Conservation (phyloP, 2,329 filamentous ascomycete genomes). For the Colletotrichum trifolii region DNA sequence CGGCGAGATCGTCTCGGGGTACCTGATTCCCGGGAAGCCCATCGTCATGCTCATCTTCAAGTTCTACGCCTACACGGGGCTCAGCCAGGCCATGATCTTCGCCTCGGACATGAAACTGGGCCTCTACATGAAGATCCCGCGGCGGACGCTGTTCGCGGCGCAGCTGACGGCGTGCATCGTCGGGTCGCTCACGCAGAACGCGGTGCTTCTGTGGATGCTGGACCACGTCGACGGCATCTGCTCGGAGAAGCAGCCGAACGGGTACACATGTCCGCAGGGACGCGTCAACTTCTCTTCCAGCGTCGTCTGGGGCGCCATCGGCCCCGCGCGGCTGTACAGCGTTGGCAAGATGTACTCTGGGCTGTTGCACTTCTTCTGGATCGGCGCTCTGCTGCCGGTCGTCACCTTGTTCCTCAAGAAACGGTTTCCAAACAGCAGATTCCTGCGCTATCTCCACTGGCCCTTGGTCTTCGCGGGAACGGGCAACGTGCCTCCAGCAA, state of each 20-base stretch:
- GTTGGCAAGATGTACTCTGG: conserved; percentile 57
- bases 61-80: conserved; percentile 48
- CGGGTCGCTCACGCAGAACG: conserved; percentile 55
- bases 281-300: conserved; percentile 60
- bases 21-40: conserved; percentile 58
- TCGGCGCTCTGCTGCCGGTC: conserved; percentile 43
- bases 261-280: conserved; percentile 61
- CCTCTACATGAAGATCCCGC: conserved; percentile 66
- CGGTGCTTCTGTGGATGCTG: conserved; percentile 46
- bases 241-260: conserved; percentile 51
- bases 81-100: conserved; percentile 50
- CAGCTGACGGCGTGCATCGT: conserved; percentile 68
- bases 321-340: conserved; percentile 59
- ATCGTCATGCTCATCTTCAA: conserved; percentile 54
- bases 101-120: conserved; percentile 63
- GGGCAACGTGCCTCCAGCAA: conserved; percentile 30
- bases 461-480: conserved; percentile 31
- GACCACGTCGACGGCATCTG: conserved; percentile 54
- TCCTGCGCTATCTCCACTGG: conserved; percentile 26
- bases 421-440: conserved; percentile 12
- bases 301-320: conserved; percentile 63
- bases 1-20: conserved; percentile 46
- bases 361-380: conserved; percentile 63
- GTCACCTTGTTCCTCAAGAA: conserved; percentile 31
- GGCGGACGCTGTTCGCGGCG: conserved; percentile 68